Evolutionary conservation across 73 alveolate species (phyloP).

Genomic region (Blepharisma japonicum): DNA sequence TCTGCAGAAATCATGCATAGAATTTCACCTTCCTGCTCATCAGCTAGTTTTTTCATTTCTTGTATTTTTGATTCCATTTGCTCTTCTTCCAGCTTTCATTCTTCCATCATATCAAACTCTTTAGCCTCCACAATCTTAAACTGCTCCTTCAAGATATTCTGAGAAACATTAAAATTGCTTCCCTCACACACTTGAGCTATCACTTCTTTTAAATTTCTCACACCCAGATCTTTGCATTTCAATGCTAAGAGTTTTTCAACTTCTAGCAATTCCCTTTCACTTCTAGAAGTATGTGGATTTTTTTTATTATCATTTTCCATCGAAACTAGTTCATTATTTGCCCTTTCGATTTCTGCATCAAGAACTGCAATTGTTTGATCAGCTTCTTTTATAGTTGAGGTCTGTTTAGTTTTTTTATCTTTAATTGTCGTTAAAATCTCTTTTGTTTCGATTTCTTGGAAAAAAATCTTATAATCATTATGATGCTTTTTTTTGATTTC

Average conservation of each 20-base stretch:
- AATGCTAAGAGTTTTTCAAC: neutral
- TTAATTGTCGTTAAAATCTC: slow-evolving; percentile 4
- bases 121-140: neutral
- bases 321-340: neutral
- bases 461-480: neutral
- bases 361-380: neutral
- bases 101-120: neutral
- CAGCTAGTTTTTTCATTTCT: slow-evolving; percentile 13
- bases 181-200: neutral
- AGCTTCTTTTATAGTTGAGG: neutral
- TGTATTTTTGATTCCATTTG: slow-evolving; percentile 12
- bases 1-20: neutral
- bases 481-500: slow-evolving; percentile 22
- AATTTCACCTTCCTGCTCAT: slow-evolving; percentile 19
- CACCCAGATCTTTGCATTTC: neutral
- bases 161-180: neutral
- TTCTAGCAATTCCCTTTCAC: neutral
- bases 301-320: neutral
- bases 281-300: neutral
- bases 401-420: slow-evolving; percentile 1
- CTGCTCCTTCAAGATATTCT: neutral
- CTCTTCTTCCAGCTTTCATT: neutral
- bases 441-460: slow-evolving; percentile 25
- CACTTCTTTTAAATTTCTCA: neutral
- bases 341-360: slow-evolving; percentile 18